phyloP scores from a whole-genome alignment of 371 early-diverging fungal species.

The Mortierella sp. region DNA sequence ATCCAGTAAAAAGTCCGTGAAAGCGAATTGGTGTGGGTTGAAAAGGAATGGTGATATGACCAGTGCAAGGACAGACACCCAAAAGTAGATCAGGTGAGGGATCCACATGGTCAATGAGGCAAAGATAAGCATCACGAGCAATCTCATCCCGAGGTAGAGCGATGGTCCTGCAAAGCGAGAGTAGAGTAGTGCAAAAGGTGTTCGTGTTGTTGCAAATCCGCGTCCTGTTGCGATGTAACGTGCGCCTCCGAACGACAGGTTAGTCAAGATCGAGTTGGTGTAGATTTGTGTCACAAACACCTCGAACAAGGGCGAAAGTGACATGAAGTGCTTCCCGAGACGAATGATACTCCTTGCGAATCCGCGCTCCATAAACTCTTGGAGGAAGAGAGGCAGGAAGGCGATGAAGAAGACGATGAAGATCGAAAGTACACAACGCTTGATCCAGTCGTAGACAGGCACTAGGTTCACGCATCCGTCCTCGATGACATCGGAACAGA shows the following conservation, averaged over 20 bases:
- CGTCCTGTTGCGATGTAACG: constrained; percentile 91
- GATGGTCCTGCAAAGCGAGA: constrained; percentile 83
- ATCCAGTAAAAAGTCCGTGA: constrained; percentile 81
- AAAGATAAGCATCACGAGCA: constrained; percentile 78
- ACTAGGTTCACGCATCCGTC: constrained; percentile 80
- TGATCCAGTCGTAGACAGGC: constrained; percentile 86
- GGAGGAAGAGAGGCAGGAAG: constrained; percentile 87
- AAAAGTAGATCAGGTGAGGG: constrained; percentile 85
- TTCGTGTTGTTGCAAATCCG: constrained; percentile 90
- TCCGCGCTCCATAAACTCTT: constrained; percentile 89
- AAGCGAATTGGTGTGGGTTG: constrained; percentile 86
- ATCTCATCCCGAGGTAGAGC: constrained; percentile 82
- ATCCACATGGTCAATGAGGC: constrained; percentile 78
- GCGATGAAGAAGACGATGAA: constrained; percentile 83
- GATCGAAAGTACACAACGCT: constrained; percentile 82
- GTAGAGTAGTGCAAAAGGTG: constrained; percentile 81
- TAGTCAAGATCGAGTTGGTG: constrained; percentile 82
- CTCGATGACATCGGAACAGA: constrained; percentile 60
- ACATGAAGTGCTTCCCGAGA: constrained; percentile 84
- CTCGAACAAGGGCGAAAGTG: constrained; percentile 89
- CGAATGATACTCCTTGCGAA: constrained; percentile 79
- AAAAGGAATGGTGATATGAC: constrained; percentile 84
- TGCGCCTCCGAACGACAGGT: constrained; percentile 88
- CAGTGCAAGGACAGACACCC: constrained; percentile 81
- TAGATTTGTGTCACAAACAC: constrained; percentile 93